Percentiles rank a stretch among this genome's conserved stretches.
phyloP scores from a whole-genome alignment of 1,284 basidiomycete genomes.

The Ceratobasidium sp. region DNA sequence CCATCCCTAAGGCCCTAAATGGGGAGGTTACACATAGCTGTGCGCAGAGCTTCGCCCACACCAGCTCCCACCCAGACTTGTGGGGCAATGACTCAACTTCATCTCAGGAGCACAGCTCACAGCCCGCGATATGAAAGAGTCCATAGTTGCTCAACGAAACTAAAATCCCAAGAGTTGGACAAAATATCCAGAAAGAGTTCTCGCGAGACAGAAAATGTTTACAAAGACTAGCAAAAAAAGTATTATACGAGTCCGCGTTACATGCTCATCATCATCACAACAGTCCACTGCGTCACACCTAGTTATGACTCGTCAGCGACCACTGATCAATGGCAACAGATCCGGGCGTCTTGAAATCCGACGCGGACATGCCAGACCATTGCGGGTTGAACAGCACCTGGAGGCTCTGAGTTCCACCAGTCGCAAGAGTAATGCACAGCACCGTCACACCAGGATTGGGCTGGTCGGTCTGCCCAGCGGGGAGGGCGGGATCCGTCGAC shows the following conservation, averaged over 20 bases:
- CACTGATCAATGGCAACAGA: constrained; percentile 74
- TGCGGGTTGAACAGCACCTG: constrained; percentile 89
- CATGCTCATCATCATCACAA: constrained; percentile 9
- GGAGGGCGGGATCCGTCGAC: constrained; percentile 70
- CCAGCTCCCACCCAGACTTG: no score
- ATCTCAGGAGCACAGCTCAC: background rate
- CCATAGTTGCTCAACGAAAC: constrained; percentile 3
- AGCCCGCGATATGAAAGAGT: constrained; percentile 2
- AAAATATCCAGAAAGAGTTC: background rate
- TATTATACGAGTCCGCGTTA: constrained; percentile 13
- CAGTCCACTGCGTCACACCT: constrained; percentile 37
- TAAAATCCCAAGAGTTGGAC: constrained; percentile 10
- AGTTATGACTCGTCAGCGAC: constrained; percentile 78
- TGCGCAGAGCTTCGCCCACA: no score
- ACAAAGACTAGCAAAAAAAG: constrained; percentile 10
- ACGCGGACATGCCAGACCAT: constrained; percentile 70
- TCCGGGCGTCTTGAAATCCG: constrained; percentile 72
- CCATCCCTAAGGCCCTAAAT: no score
- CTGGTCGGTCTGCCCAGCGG: constrained; percentile 69
- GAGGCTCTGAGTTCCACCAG: constrained; percentile 72
- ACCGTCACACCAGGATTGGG: constrained; percentile 83
- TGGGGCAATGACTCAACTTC: no score
- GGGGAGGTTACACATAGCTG: no score
- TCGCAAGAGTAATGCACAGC: constrained; percentile 76
- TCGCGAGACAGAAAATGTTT: constrained; percentile 24